Conservation (phyloP, 345 rosid species). For the Salix caprea region DNA sequence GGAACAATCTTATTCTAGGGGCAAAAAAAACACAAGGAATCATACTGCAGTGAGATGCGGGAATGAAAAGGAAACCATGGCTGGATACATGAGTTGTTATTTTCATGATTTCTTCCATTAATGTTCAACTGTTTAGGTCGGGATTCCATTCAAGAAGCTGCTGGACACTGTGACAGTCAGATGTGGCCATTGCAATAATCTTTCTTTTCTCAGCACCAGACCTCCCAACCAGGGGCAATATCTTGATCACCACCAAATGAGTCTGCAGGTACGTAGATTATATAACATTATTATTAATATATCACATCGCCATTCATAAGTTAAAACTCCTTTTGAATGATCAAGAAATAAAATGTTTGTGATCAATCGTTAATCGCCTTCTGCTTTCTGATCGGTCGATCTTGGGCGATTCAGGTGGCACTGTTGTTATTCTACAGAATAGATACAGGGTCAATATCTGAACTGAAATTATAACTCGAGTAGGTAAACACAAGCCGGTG, state of each 20-base stretch:
- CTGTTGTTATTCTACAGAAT: too few relatives aligned
- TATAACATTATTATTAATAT: neutral
- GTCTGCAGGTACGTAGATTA: constrained; percentile 43
- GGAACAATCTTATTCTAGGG: too few relatives aligned
- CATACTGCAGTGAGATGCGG: too few relatives aligned
- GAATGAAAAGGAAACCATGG: too few relatives aligned
- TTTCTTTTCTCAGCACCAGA: constrained; percentile 81
- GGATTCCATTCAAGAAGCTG: constrained; percentile 84
- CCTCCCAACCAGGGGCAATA: constrained; percentile 67
- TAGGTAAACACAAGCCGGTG: too few relatives aligned
- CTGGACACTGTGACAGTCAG: constrained; percentile 93
- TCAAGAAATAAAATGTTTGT: too few relatives aligned
- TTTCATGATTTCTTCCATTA: neutral
- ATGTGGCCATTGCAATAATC: constrained; percentile 94
- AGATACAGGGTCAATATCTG: too few relatives aligned
- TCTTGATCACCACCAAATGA: constrained; percentile 63
- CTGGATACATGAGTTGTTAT: too few relatives aligned
- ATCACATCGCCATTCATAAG: neutral
- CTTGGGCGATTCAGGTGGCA: neutral
- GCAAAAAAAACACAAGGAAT: too few relatives aligned
- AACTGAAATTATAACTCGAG: too few relatives aligned
- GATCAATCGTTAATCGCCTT: neutral
- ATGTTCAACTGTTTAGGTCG: constrained; percentile 45
- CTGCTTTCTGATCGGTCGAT: neutral
- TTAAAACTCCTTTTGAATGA: neutral